Conservation (phyloP, 495 filamentous ascomycete species). For the Staphylotrichum tortipilum region DNA sequence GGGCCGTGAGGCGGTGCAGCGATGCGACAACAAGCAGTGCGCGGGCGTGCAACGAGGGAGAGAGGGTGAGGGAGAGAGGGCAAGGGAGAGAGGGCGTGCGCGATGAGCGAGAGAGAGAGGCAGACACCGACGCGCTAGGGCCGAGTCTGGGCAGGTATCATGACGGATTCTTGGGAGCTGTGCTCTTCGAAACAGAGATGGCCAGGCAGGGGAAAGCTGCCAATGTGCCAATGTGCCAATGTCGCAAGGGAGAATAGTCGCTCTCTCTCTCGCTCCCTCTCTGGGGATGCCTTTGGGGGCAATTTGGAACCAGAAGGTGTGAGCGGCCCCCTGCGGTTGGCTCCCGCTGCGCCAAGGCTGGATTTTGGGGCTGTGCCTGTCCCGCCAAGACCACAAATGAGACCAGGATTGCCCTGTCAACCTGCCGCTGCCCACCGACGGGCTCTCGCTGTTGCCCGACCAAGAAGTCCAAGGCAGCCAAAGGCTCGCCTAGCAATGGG, state of each 20-base stretch:
- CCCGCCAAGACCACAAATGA: conserved; percentile 4
- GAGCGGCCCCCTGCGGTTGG: neutral
- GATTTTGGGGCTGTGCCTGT: conserved; percentile 2
- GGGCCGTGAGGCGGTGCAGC: too few relatives aligned
- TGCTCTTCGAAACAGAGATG: neutral
- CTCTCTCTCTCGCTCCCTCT: too few relatives aligned
- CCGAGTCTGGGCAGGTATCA: neutral
- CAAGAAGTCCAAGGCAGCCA: too few relatives aligned
- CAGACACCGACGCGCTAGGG: too few relatives aligned
- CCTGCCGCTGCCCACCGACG: neutral
- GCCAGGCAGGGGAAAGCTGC: neutral
- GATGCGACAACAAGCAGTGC: too few relatives aligned
- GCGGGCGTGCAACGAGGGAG: neutral
- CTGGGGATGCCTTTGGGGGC: neutral
- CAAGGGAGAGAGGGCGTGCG: neutral
- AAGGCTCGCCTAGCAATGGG: neutral
- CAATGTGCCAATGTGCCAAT: neutral
- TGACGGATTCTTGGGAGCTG: neutral
- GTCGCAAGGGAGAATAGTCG: neutral
- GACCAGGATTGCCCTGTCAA: neutral
- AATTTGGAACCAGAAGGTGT: neutral
- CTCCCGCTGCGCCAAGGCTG: neutral
- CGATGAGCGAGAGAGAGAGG: too few relatives aligned
- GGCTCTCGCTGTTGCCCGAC: neutral
- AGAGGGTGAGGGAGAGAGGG: too few relatives aligned